phyloP scores from a whole-genome alignment of 2,329 filamentous ascomycete genomes.

The Xylaria sp. region DNA sequence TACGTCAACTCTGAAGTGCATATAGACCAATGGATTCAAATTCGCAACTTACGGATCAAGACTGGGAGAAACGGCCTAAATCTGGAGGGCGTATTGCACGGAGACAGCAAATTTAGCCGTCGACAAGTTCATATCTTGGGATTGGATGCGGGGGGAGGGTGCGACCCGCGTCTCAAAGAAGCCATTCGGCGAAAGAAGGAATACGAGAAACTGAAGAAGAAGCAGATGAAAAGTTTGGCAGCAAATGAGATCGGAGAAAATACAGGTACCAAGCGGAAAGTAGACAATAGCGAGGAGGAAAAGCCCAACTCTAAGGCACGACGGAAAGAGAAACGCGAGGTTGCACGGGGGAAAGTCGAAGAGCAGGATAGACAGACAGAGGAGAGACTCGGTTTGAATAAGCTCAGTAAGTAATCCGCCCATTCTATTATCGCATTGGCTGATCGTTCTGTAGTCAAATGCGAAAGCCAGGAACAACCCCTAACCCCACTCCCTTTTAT shows the following conservation, averaged over 20 bases:
- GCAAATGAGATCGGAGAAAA: conserved; percentile 14
- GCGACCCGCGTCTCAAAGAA: conserved; percentile 58
- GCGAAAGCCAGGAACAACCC: conserved; percentile 49
- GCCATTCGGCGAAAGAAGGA: conserved; percentile 67
- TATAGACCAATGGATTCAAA: conserved; percentile 64
- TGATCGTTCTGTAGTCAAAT: conserved; percentile 49
- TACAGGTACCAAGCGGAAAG: conserved; percentile 31
- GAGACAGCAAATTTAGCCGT: conserved; percentile 57
- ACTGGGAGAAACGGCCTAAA: conserved; percentile 54
- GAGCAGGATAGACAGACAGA: conserved; percentile 40
- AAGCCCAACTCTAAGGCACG: conserved; percentile 35
- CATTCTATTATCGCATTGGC: background rate
- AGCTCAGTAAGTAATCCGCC: conserved; percentile 32
- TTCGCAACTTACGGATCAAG: conserved; percentile 77
- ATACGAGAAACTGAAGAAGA: conserved; percentile 57
- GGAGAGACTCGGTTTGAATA: conserved; percentile 42
- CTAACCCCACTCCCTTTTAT: conserved; percentile 48
- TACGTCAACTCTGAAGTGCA: conserved; percentile 62
- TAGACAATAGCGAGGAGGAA: conserved; percentile 18
- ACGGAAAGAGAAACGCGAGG: conserved; percentile 39
- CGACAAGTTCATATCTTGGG: conserved; percentile 64
- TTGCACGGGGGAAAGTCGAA: conserved; percentile 31
- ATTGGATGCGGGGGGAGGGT: conserved; percentile 45
- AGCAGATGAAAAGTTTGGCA: conserved; percentile 32
- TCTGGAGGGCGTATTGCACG: conserved; percentile 75